A percentile compares a stretch with the other conserved stretches of the same genome.
These are phyloP conservation scores for Saccharomycodes ludwigii DNA, from an alignment of 805 yeast species.

Conservation along the genomic window DNA sequence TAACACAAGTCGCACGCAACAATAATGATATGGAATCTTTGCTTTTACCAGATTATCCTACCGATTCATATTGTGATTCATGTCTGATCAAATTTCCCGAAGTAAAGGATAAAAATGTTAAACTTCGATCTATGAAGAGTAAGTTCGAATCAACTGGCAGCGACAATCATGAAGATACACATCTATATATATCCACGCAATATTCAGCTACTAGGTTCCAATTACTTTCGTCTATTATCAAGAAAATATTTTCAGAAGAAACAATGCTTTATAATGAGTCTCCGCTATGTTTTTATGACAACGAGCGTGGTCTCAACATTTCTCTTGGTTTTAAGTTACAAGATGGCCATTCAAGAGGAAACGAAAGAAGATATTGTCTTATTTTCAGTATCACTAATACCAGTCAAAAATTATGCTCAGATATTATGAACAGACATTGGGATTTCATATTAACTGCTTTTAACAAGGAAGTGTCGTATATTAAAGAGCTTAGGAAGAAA, in stretches of 20 bases:
- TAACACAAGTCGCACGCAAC: constrained; percentile 37
- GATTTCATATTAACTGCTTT: constrained; percentile 33
- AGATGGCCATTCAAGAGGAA: constrained; percentile 60
- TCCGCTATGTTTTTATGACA: constrained; percentile 56
- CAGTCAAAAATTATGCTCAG: constrained; percentile 19
- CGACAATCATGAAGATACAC: too few species aligned
- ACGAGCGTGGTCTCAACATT: constrained; percentile 45
- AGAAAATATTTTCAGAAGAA: constrained; percentile 57
- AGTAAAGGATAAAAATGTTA: constrained; percentile 7
- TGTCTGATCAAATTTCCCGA: constrained; percentile 46
- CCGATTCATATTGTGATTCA: constrained; percentile 43
- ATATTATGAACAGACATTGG: constrained; percentile 39
- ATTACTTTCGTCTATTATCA: constrained; percentile 43
- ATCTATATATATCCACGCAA: constrained; percentile 43
- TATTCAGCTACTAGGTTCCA: constrained; percentile 46
- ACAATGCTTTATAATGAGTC: constrained; percentile 44
- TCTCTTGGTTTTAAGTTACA: constrained; percentile 47
- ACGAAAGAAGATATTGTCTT: constrained; percentile 54
- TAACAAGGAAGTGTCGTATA: constrained; percentile 27
- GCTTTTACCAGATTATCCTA: constrained; percentile 29
- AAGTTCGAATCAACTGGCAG: constrained; percentile 9
- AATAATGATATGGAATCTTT: constrained; percentile 16
- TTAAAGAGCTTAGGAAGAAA: constrained; percentile 22
- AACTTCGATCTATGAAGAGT: constrained; percentile 24
- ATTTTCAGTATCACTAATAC: constrained; percentile 47